phyloP scores from a whole-genome alignment of 768 basidiomycete species.

The Cystobasidiopsis lactophilus region DNA sequence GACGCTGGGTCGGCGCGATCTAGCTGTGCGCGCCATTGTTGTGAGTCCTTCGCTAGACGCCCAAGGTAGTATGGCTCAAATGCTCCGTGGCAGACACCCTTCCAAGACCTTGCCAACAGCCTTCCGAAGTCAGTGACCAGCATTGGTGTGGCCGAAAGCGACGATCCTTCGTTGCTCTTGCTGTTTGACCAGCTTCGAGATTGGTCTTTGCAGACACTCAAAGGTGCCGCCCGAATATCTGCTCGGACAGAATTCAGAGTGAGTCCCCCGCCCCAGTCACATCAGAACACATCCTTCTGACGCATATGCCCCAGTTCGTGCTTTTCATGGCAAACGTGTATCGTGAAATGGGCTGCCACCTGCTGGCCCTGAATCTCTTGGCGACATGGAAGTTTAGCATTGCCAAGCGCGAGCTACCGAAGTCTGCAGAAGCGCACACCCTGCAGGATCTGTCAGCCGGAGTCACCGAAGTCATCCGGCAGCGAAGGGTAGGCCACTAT shows the following conservation, averaged over 20 bases:
- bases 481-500: background rate
- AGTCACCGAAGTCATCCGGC: background rate
- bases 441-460: background rate
- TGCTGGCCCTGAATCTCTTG: slow-evolving; percentile 71
- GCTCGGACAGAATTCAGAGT: slow-evolving; percentile 64
- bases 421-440: background rate
- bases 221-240: slow-evolving; percentile 78
- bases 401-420: slow-evolving; percentile 32
- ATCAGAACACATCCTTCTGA: background rate
- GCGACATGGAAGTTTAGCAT: slow-evolving; percentile 77
- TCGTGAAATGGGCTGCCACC: slow-evolving; percentile 73
- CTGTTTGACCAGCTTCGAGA: slow-evolving; percentile 72
- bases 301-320: slow-evolving; percentile 36
- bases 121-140: slow-evolving; percentile 26
- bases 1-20: slow-evolving; percentile 64
- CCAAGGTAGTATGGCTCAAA: background rate
- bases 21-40: slow-evolving; percentile 71
- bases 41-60: slow-evolving; percentile 31
- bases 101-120: slow-evolving; percentile 9
- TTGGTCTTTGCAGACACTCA: slow-evolving; percentile 76
- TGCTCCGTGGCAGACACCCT: slow-evolving; percentile 13
- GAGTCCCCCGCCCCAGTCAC: background rate
- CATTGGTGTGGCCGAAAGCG: slow-evolving; percentile 69
- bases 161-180: slow-evolving; percentile 78
- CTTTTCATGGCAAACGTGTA: slow-evolving; percentile 83